These are phyloP conservation scores for Puccinia horiana DNA, from an alignment of 1,284 basidiomycete genomes.

Conservation along the genomic window DNA sequence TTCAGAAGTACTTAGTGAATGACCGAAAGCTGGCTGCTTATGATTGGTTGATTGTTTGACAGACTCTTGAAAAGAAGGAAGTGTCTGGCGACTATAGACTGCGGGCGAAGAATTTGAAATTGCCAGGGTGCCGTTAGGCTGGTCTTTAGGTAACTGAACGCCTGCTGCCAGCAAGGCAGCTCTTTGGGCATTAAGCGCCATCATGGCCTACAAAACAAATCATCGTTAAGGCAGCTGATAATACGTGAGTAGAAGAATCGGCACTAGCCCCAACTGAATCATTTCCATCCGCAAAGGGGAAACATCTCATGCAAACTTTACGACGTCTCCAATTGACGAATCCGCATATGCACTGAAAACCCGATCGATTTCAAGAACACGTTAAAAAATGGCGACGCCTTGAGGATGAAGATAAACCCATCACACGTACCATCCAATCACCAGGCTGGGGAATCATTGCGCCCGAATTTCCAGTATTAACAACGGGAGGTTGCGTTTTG, in stretches of 20 bases:
- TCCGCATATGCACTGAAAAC: constrained; percentile 39
- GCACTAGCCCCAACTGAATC: constrained; percentile 43
- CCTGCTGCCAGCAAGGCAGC: constrained; percentile 40
- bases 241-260: not conserved
- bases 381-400: not conserved
- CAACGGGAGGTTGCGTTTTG: constrained; percentile 42
- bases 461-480: constrained; percentile 40
- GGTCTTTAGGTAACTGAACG: constrained; percentile 13
- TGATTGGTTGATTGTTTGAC: not conserved
- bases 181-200: constrained; percentile 41
- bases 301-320: constrained; percentile 48
- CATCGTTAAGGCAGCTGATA: not conserved
- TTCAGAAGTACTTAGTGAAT: not conserved
- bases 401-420: not conserved
- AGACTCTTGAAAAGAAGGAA: constrained; percentile 6
- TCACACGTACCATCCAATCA: constrained; percentile 36
- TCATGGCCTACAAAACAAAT: constrained; percentile 37
- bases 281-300: constrained; percentile 46
- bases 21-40: constrained; percentile 12
- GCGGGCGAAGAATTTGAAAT: not conserved
- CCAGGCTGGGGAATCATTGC: constrained; percentile 46
- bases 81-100: not conserved
- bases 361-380: not conserved
- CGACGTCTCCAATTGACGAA: constrained; percentile 47
- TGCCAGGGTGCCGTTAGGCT: not conserved